Base-by-base conservation (phyloP, 1,139 yeast species). In the Zygoascus sp. region DNA sequence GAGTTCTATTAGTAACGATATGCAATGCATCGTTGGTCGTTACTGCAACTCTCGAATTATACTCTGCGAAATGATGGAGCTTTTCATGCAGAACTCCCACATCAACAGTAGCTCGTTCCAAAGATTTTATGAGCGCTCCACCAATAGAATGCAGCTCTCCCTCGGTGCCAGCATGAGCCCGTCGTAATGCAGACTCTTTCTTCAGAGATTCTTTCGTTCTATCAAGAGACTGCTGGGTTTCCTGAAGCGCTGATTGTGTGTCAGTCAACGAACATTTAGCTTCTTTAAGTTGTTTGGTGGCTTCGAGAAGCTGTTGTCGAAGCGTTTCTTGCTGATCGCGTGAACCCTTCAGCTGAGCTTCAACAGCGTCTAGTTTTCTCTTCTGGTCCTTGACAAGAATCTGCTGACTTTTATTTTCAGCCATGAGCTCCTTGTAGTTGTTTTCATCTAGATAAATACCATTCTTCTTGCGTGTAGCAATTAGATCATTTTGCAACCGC, bases 391-490 rank as follows among this genome's bases (percentile, higher is more conserved):
- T 75, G 6, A 72, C 65, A 46, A 68, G 62, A 8, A 73, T 66
- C 38, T 68, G 63, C 43, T 74, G 67, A 58, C 75, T 75, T 58
- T 74, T 77, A 51, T 66, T 68, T 47, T 75, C 77, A 7, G 74
- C 76, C 9, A 72, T 63, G 36, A 81, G 59, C 37, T 67, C 67
- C 32, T 69, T 69, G 61, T 76, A 77, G 48, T 77, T 75, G 9
- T 70, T 75, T 40, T 73, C 74, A 32, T 82, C 75, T 55, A 83
- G 65, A 59, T 74, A 82, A n/a, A 83, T 74, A 2, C 90, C 90
- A 57, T 79, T 80, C 57, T 79, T 82, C 49, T 68, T 71, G 50
- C 87, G 68, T 0, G 86, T 73, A 0, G 89, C 83, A 39, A 68
- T 66, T 48, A 85, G 68, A 58, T 87, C 85, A 42, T 75, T 73